Conservation (phyloP, 192 early-diverging fungal species). For the Backusella luteola region DNA sequence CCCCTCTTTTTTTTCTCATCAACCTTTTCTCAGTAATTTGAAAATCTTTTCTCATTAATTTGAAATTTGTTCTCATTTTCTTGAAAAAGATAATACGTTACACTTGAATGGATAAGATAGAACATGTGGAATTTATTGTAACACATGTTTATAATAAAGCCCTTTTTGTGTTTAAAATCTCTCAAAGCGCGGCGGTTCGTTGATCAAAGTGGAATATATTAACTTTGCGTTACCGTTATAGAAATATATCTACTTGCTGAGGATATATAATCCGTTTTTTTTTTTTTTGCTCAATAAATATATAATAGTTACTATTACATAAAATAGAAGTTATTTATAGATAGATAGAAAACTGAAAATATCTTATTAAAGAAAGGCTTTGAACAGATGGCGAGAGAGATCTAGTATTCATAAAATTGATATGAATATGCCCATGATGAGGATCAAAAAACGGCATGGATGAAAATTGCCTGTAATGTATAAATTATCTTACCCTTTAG, state of each 20-base stretch:
- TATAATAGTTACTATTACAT: background rate
- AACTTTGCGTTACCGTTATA: background rate
- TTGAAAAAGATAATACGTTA: too few species aligned
- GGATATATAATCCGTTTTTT: background rate
- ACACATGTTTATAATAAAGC: background rate
- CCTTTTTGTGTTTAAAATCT: background rate
- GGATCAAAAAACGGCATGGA: background rate
- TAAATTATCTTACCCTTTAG: background rate
- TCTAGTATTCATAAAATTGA: background rate
- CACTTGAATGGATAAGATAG: background rate
- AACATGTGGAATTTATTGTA: background rate
- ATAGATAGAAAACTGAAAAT: background rate
- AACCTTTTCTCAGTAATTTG: too few species aligned
- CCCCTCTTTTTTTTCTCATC: too few species aligned
- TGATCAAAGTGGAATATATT: background rate
- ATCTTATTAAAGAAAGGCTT: background rate
- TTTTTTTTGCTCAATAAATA: background rate
- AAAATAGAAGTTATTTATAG: background rate
- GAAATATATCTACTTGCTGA: background rate
- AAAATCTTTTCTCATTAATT: too few species aligned
- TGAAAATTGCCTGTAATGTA: background rate
- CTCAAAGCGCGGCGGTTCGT: background rate
- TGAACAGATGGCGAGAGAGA: background rate
- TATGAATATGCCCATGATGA: background rate
- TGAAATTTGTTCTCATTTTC: too few species aligned